Conservation (phyloP, 2,329 filamentous ascomycete species). For the Sodiomyces alkalinus region DNA sequence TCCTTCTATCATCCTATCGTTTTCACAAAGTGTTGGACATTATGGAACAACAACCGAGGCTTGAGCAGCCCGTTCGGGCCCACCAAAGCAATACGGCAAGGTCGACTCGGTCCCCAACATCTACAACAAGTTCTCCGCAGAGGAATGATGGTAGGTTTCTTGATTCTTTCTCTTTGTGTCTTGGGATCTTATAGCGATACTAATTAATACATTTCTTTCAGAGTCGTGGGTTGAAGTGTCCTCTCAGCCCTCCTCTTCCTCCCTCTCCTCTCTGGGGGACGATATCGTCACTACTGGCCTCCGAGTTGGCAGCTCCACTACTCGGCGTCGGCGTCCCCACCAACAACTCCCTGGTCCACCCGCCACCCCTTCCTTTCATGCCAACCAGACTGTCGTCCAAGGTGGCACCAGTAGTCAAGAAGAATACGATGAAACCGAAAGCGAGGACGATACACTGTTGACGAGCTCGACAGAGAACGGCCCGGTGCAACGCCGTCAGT, state of each 20-base stretch:
- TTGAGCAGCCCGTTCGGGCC: no score
- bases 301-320: constrained; percentile 52
- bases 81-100: no score
- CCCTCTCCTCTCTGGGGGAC: constrained; percentile 69
- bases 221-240: constrained; percentile 96
- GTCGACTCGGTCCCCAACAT: no score
- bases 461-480: constrained; percentile 45
- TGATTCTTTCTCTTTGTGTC: no score
- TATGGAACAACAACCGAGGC: no score
- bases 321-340: constrained; percentile 41
- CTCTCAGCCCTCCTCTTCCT: constrained; percentile 87
- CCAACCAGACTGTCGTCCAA: constrained; percentile 23
- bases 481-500: constrained; percentile 16
- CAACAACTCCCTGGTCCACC: no score
- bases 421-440: constrained; percentile 89
- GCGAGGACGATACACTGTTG: constrained; percentile 59
- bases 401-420: constrained; percentile 64
- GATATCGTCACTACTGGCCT: constrained; percentile 87
- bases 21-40: no score
- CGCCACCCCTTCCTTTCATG: constrained; percentile 18
- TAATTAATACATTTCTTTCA: no score
- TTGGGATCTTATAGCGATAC: no score
- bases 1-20: no score
- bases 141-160: no score
- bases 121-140: no score